Evolutionary conservation across 352 stramenopile species (phyloP), one percentile per base, ranked within the genome.

Genomic region (Globisporangium recalcitrans): DNA sequence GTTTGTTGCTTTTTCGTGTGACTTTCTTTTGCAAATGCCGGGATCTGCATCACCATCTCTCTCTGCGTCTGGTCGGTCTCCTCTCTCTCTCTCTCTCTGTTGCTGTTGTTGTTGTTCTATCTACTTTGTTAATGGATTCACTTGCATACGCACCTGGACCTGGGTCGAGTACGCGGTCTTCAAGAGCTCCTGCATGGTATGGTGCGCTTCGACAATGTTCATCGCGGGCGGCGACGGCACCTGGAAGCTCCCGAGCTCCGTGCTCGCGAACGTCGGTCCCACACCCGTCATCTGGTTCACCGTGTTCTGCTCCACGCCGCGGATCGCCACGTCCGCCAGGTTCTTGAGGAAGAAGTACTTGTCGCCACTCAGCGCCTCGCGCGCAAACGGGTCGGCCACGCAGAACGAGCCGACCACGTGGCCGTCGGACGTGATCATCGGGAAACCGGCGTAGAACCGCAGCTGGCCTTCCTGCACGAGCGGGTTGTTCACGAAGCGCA

Each of bases 331-430:
- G 22, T 91, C 70, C 0, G 82, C 82, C n/a, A 94, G 64, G 68
- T 91, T 92, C 69, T 88, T 86, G 58, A 94, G 73, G 77, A 92
- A 92, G 51, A 90, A 78, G 52, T 74, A 81, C 72, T 94, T 90
- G 68, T 92, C 82, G 42, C 82, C 85, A 22, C 71, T 77, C 48
- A 94, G 67, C 36, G 80, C 69, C 69, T 92, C 80, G 58, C 85
- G 82, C 32, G 85, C 80, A 58, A 92, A 91, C 53, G 73, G 77
- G 64, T 93, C 85, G 0, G 85, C 82, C 21, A 92, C 83, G 31
- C 75, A 87, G 56, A 94, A 91, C 58, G 77, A 86, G 46, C 83
- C 83, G 40, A 93, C 82, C 27, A 85, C 57, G 34, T 73, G 69
- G 11, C 82, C 83, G 36, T 93, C 83, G 5, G 77, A 72, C 7